These are phyloP conservation scores for Petunia secreta DNA, from an alignment of 257 asterid genomes.

Conservation along the genomic window DNA sequence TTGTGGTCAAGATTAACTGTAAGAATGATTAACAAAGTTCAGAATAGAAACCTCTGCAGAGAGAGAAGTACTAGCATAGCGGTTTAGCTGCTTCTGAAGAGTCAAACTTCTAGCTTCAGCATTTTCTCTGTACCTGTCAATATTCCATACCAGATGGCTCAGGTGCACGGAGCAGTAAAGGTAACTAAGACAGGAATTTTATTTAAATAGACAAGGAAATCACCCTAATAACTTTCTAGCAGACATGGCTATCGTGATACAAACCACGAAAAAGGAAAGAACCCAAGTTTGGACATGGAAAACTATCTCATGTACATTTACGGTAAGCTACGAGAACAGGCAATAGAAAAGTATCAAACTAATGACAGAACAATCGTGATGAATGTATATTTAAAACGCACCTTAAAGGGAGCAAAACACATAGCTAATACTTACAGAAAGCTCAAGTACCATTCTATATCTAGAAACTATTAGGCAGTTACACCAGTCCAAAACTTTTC, in stretches of 20 bases:
- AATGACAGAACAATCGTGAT: no score
- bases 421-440: neutral
- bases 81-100: constrained; percentile 79
- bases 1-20: constrained; percentile 10
- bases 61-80: constrained; percentile 82
- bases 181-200: neutral
- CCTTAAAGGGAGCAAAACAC: neutral
- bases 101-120: constrained; percentile 57
- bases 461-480: neutral
- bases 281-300: neutral
- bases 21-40: neutral
- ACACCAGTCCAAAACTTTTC: neutral
- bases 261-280: neutral
- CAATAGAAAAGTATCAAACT: neutral
- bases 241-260: neutral
- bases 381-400: neutral
- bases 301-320: neutral
- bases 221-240: neutral
- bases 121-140: constrained; percentile 72
- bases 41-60: constrained; percentile 70
- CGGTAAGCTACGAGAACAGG: neutral
- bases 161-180: constrained; percentile 27
- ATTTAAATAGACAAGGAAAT: neutral
- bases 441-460: neutral
- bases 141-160: constrained; percentile 24